Base-by-base conservation (phyloP, 257 asterid genomes). In the Penstemon davidsonii region DNA sequence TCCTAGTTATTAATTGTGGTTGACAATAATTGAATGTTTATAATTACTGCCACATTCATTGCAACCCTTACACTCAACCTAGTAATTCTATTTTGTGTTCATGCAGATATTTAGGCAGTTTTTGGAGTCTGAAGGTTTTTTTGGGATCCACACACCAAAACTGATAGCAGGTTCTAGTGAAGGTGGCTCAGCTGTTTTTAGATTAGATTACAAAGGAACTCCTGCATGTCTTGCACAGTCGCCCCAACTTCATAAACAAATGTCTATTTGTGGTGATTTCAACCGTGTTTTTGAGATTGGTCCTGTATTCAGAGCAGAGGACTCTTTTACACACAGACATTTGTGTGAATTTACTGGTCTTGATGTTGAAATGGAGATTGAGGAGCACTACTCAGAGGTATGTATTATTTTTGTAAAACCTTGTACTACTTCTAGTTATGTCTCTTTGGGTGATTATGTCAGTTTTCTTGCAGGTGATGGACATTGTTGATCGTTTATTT, bases 211-310 rank as follows among this genome's bases (percentile, higher is more conserved):
- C 87, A 87, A 84, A 72, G 98, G 98, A 61, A 85, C 75, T 55
- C 85, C 96, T 67, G 98, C 98, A 25, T 92, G 98, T 71, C 76
- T 89, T 71, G 97, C 96, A 6, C 98, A 92, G 75, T 92, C 98
- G 60, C 98, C 98, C 53, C 98, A 92, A 76, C 89, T 92, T 25
- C 96, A 89, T 72, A 92, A 92, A 50, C 98, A 92, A 69, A 92
- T 89, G 98, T 71, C 97, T 44, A 90, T 92, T 59, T 86, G 92
- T 80, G 96, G 95, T 69, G 96, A 82, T 76, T 90, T 92, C 71
- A 79, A 80, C 50, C 92, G 97, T 37, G 98, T 92, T 8, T 92
- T 86, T 75, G 97, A 86, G 84, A 80, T 92, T 53, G 98, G 97
- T 39, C 90, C 96, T 1, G 96, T 92, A 40, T 92, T 79, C 72